Evolutionary conservation across 805 yeast species (phyloP), one percentile per base, ranked within the genome.

Genomic region (Wickerhamiella cacticola): DNA sequence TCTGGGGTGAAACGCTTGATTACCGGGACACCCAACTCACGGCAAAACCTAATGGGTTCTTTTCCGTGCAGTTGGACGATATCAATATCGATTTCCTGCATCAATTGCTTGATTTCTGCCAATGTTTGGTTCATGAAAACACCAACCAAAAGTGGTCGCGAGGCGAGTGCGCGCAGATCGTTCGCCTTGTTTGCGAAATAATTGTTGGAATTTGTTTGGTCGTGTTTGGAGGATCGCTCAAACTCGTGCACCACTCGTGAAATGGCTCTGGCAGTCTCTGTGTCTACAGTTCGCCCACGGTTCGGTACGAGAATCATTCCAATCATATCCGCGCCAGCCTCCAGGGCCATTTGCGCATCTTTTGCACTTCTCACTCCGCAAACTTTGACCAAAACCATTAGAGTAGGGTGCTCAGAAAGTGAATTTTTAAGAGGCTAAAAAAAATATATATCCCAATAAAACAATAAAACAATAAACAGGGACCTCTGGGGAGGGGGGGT

Each of bases 271-370:
- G 86, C 88, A 2, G 61, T 61, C 0, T 55, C 65, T 1, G 60
- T 57, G 23, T 68, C 68, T 1, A 86, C 73, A 0, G 95, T 84
- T 48, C 98, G 73, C 33, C 74, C 73, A 49, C 95, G 68, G 19
- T 74, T 74, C 0, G 96, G 97, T 2, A 87, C 97, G 60, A 92
- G 62, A 24, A 92, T 92, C 55, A 84, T 76, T 1, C 98, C 98
- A 2, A 89, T 57, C 35, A 85, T 62, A 53, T 82, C 75, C 0
- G 96, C 88, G 0, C 94, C 94, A 5, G 68, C 53, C 0, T 73
- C 75, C 0, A 87, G 64, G 0, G 96, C 96, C 4, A 56, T 58
- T n/a, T 63, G 52, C 0, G 96, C 96, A 0, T 84, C 84, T 41
- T 78, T 81, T 0, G 64, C 60, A 2, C 80, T 70, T 54, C 75